These are phyloP conservation scores for Globisporangium emineosum DNA, from an alignment of 352 stramenopile genomes.

Conservation along the genomic window DNA sequence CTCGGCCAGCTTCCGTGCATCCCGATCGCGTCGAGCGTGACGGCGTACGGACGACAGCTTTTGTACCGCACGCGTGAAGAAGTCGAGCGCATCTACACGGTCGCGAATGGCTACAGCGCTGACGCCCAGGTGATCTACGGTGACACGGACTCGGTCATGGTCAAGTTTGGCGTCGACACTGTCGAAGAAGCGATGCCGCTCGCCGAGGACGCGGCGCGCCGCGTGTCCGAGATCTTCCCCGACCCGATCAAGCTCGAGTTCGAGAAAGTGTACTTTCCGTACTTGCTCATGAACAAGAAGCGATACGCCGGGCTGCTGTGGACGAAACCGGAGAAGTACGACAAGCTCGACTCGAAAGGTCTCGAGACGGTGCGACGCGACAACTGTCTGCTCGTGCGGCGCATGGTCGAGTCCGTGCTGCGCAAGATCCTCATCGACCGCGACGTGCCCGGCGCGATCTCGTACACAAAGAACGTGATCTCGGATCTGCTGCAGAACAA, in stretches of 20 bases:
- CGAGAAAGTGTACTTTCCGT: slow-evolving; percentile 99
- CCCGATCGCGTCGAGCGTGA: slow-evolving; percentile 97
- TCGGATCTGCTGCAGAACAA: slow-evolving; percentile 99
- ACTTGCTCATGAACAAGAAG: slow-evolving; percentile 99
- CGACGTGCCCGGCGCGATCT: slow-evolving; percentile 94
- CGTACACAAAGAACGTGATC: slow-evolving; percentile 98
- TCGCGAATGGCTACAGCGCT: slow-evolving; percentile 90
- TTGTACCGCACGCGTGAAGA: slow-evolving; percentile 97
- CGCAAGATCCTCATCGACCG: slow-evolving; percentile 99
- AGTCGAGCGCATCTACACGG: slow-evolving; percentile 96
- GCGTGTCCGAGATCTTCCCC: slow-evolving; percentile 96
- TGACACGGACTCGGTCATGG: slow-evolving; percentile 99
- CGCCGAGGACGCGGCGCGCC: slow-evolving; percentile 95
- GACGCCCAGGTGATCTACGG: slow-evolving; percentile 98
- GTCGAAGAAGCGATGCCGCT: slow-evolving; percentile 97
- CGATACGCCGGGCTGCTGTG: slow-evolving; percentile 82
- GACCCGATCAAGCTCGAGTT: slow-evolving; percentile 98
- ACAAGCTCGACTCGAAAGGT: slow-evolving; percentile 98
- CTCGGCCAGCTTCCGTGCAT: slow-evolving; percentile 98
- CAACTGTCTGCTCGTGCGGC: slow-evolving; percentile 97
- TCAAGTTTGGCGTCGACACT: slow-evolving; percentile 97
- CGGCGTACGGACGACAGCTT: slow-evolving; percentile 96
- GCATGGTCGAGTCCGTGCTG: slow-evolving; percentile 96
- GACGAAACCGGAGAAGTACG: slow-evolving; percentile 94
- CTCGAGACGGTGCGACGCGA: slow-evolving; percentile 99